Evolutionary conservation across 768 basidiomycete genomes (phyloP), one percentile per base, ranked within the genome.

Genomic region (Infundibulicybe gibba): DNA sequence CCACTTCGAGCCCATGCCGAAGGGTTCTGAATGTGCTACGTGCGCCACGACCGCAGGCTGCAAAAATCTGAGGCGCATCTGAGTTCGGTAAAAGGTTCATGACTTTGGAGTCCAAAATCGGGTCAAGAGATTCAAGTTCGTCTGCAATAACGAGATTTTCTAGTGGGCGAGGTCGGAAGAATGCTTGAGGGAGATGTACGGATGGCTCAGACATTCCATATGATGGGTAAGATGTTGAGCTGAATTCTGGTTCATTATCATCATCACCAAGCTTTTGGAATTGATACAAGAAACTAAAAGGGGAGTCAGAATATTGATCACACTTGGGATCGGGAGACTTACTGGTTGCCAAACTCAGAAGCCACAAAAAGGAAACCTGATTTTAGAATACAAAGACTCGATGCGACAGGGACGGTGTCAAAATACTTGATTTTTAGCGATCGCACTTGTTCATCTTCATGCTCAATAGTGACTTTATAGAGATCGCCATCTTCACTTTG

Each of bases 221-320:
- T 2, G 77, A 72, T 12, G 87, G 87, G 64, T 94, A 97, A 8
- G 84, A 81, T 5, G 90, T 83, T 11, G 95, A 98, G 45, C 84
- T 84, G 63, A 84, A 94, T 67, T 97, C 94, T 15, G 86, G 80
- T 59, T 98, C 97, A 53, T 88, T 81, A 60, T 97, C 95, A 60
- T 98, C 95, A 57, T 99, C 97, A 44, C 94, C 97, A 41, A 98
- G 79, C 61, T 94, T 95, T 65, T 97, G 92, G 79, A 99, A 99
- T 62, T 97, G 95, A 63, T 98, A 98, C 32, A 97, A 74, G 65
- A 88, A 83, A 61, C 94, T 97, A 60, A 6, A 50, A 44, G 52
- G 41, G 33, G 48, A 55, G 50, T 32, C 15, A 33, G 11, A 17
- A 30, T 16, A 17, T 34, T n/a, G n/a, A 14, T 17, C 32, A 43